Base-by-base conservation (phyloP, 2,329 filamentous ascomycete species). In the Colletotrichum paranaense region DNA sequence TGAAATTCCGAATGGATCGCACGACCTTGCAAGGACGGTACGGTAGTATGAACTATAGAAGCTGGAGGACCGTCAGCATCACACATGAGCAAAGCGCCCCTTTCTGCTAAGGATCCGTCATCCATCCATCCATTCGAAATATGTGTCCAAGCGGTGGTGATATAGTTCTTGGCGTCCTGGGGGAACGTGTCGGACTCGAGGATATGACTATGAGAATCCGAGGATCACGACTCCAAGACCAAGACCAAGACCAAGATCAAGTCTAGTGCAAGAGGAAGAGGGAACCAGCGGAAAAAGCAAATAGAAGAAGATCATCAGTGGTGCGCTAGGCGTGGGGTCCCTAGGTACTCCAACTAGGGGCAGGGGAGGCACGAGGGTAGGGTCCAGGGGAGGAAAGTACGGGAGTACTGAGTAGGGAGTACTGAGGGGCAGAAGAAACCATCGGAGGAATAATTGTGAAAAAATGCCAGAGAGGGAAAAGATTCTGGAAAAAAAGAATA, bases 11-110 rank as follows among this genome's bases (percentile, higher is more conserved):
- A 52, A 56, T 26, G 67, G 26, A 49, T 70, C 66, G 53, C 63
- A 63, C 42, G 46, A 32, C 58, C 64, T 24, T 46, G 49, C 19
- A 63, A 42, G 69, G 49, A 73, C 46, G 70, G 70, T 57, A 42
- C 5, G 38, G 38, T 42, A 42, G 38, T 42, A 42, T 16, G 7
- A 35, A 67, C 46, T 49, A 49, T 42, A 49, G 60, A 46, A 26
- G 46, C 30, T 53, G 16, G n/a, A 38, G 14, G 30, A n/a, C 42
- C 19, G 32, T 56, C 60, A 42, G 14, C 14, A 42, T 42, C 38
- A 42, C 14, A 70, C 60, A 73, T 70, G 70, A 70, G 69, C 30
- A 57, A 28, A 55, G 55, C 30, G 70, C 70, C 68, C 35, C 60
- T 49, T 64, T 49, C 53, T 62, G 67, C 46, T n/a, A 35, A 57